Evolutionary conservation across 108 stramenopile genomes (phyloP), one percentile per base, ranked within the genome.

Genomic region (Tribonema minus): DNA sequence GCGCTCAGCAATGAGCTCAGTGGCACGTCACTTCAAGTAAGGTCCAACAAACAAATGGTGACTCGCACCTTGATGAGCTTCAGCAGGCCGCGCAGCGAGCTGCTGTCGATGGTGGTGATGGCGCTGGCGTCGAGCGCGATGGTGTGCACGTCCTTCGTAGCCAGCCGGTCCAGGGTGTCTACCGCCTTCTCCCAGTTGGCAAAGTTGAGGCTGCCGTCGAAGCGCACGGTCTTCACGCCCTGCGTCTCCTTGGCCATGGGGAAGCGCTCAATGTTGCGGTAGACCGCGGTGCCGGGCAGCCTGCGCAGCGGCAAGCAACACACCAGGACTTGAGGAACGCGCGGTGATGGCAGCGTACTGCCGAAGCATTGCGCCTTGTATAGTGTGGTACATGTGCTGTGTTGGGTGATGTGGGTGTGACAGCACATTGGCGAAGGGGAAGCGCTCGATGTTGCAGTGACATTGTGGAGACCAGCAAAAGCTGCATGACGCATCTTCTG

Each of bases 181-280:
- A n/a, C n/a, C n/a, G 46, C 46, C 9, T 20, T 54, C 39, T 82
- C 83, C 74, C 74, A 81, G 73, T 84, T 84, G 28, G 83, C 83
- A 46, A 84, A 84, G 69, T 81, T 61, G 1, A 84, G 72, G 68
- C 54, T 58, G 34, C 73, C 77, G 46, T 82, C 81, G 60, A 84
- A 82, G n/a, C 81, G 67, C 27, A 84, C 81, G 25, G 81, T 84
- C 29, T 76, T 67, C 3, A 84, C 70, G 31, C 83, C 83, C 23
- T 72, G 63, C 3, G 77, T 76, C 76, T 82, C 83, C 32, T 82
- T 70, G 2, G 83, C 83, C 67, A 66, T 81, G 26, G 74, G 68
- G 61, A 84, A 84, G 33, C 76, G 65, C 81, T 82, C 81, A 25
- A 84, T 33, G 36, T 84, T 77, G n/a, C 73, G 61, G 74, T 82